A percentile compares a stretch with the other conserved stretches of the same genome.
Conservation (phyloP, 305 asterid species). For the Ajuga reptans region DNA sequence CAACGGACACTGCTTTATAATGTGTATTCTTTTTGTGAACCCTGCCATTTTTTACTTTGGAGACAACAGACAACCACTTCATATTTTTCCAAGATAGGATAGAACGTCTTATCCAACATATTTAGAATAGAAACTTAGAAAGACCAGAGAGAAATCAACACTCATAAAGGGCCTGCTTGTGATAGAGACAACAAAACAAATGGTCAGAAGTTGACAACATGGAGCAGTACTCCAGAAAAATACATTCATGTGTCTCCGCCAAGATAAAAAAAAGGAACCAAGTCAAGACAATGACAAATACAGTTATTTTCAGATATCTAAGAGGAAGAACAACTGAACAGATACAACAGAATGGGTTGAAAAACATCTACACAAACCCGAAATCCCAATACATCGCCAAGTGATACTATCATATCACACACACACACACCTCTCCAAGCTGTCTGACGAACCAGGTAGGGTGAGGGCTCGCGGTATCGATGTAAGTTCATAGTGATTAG, state of each 20-base stretch:
- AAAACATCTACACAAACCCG: not conserved
- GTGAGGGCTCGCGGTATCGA: not conserved
- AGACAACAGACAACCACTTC: not conserved
- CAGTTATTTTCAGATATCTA: not conserved
- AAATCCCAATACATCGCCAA: not conserved
- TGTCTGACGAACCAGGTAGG: not conserved
- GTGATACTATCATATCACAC: not conserved
- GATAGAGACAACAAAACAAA: not conserved
- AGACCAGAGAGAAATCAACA: not conserved
- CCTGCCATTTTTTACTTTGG: not conserved
- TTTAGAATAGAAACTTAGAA: not conserved
- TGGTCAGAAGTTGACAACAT: not conserved
- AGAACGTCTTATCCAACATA: not conserved
- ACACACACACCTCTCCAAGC: not conserved
- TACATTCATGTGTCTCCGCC: not conserved
- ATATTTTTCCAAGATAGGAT: slow-evolving; percentile 2
- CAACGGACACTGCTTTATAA: not conserved
- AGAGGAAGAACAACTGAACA: not conserved
- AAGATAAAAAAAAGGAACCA: not conserved
- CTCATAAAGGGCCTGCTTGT: not conserved
- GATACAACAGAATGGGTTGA: not conserved
- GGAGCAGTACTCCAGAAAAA: not conserved
- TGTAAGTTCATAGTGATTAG: not conserved
- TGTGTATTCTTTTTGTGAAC: not conserved
- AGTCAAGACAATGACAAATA: not conserved